Percentiles rank a stretch among this genome's conserved stretches.
These are phyloP conservation scores for Neurospora sp. DNA, from an alignment of 495 filamentous ascomycete genomes.

Conservation along the genomic window DNA sequence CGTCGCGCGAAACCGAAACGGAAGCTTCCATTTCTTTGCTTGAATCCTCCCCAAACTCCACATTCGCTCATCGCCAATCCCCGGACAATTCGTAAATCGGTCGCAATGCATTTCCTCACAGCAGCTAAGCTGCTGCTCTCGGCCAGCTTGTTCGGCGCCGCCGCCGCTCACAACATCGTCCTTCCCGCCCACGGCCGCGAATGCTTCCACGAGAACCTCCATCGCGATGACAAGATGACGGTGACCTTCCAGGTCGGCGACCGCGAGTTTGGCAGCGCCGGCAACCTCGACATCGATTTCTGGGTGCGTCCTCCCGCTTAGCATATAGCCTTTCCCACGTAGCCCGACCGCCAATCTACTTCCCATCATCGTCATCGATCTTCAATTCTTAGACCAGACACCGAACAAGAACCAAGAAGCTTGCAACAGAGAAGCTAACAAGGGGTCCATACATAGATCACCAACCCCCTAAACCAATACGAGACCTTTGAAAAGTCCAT, in stretches of 20 bases:
- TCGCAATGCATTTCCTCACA: slow-evolving; percentile 23
- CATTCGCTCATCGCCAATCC: background rate
- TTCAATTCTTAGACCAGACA: background rate
- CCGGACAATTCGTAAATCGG: background rate
- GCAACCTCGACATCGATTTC: slow-evolving; percentile 94
- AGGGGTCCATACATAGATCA: slow-evolving; percentile 48
- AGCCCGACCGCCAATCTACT: background rate
- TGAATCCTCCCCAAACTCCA: slow-evolving; percentile 6
- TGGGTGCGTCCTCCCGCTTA: slow-evolving; percentile 56
- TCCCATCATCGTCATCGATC: background rate
- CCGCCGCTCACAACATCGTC: slow-evolving; percentile 85
- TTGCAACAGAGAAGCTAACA: background rate
- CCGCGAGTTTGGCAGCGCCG: slow-evolving; percentile 86
- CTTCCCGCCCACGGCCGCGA: slow-evolving; percentile 82
- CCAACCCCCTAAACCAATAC: slow-evolving; percentile 65
- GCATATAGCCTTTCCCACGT: background rate
- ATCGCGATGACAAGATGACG: slow-evolving; percentile 94
- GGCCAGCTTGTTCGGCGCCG: slow-evolving; percentile 49
- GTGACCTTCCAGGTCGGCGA: slow-evolving; percentile 98
- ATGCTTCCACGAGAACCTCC: slow-evolving; percentile 92
- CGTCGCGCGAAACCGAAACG: slow-evolving; percentile 13
- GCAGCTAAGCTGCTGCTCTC: slow-evolving; percentile 52
- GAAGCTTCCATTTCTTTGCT: background rate
- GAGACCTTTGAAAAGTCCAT: slow-evolving; percentile 67
- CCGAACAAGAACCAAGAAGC: background rate